phyloP scores from a whole-genome alignment of 2,329 filamentous ascomycete genomes.

The Penicillium decumbens region DNA sequence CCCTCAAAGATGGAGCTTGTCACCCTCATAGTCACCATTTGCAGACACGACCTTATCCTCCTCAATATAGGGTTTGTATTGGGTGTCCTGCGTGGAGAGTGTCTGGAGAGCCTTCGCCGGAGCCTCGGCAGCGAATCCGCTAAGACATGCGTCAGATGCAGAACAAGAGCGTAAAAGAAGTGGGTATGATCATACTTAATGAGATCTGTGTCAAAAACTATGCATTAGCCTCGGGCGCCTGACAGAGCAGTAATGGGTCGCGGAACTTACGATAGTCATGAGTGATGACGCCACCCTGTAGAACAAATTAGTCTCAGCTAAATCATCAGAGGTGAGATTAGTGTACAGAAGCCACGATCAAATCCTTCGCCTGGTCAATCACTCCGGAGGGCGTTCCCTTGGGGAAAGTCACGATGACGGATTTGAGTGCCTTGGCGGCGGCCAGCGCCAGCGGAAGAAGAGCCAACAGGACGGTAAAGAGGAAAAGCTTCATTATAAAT shows the following conservation, averaged over 20 bases:
- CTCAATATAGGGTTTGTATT: slow-evolving; percentile 65
- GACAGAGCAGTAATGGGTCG: slow-evolving; percentile 6
- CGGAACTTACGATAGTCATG: slow-evolving; percentile 67
- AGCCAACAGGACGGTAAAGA: slow-evolving; percentile 52
- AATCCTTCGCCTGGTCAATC: slow-evolving; percentile 65
- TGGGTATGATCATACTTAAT: slow-evolving; percentile 38
- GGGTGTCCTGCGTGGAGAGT: slow-evolving; percentile 59
- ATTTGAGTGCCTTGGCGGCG: slow-evolving; percentile 54
- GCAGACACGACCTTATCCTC: slow-evolving; percentile 66
- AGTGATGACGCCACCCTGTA: slow-evolving; percentile 66
- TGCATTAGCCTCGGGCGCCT: slow-evolving; percentile 9
- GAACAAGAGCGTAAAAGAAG: not conserved
- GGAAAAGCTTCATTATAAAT: slow-evolving; percentile 58
- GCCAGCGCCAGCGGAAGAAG: slow-evolving; percentile 60
- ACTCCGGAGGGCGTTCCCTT: slow-evolving; percentile 63
- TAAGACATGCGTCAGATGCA: slow-evolving; percentile 34
- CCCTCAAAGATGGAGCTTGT: slow-evolving; percentile 5
- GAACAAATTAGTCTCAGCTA: slow-evolving; percentile 13
- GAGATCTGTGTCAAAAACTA: slow-evolving; percentile 27
- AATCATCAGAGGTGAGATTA: not conserved
- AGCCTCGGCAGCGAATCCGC: slow-evolving; percentile 72
- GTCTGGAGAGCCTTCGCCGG: slow-evolving; percentile 64
- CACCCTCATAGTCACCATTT: slow-evolving; percentile 19
- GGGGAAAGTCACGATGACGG: slow-evolving; percentile 74
- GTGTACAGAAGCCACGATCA: slow-evolving; percentile 60